phyloP scores from a whole-genome alignment of 2,329 filamentous ascomycete genomes.

The Juglanconis oblonga region DNA sequence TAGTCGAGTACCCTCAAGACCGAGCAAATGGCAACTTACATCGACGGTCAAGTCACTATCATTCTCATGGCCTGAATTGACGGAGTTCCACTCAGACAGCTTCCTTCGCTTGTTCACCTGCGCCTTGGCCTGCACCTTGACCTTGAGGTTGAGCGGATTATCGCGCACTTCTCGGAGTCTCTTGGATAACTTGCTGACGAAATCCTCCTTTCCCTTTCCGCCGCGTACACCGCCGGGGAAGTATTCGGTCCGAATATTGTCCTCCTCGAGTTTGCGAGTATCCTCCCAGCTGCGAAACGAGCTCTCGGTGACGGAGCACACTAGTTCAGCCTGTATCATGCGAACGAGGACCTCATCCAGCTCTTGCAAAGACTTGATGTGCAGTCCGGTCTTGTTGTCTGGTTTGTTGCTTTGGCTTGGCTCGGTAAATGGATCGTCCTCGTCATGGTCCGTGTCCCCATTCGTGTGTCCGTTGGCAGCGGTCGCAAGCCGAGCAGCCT shows the following conservation, averaged over 20 bases:
- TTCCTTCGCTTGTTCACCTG: slow-evolving; percentile 17
- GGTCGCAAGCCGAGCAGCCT: slow-evolving; percentile 19
- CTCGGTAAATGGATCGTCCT: slow-evolving; percentile 7
- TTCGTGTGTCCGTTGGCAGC: slow-evolving; percentile 14
- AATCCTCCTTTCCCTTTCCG: slow-evolving; percentile 63
- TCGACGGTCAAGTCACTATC: slow-evolving; percentile 42
- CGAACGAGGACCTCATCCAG: slow-evolving; percentile 50
- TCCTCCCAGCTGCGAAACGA: slow-evolving; percentile 63
- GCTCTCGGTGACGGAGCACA: slow-evolving; percentile 59
- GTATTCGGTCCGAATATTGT: slow-evolving; percentile 54
- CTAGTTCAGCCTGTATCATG: slow-evolving; percentile 62
- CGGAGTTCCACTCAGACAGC: slow-evolving; percentile 22
- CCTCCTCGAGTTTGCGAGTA: slow-evolving; percentile 58
- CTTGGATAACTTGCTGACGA: slow-evolving; percentile 53
- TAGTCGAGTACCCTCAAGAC: neutral
- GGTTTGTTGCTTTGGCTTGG: slow-evolving; percentile 31
- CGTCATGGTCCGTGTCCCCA: slow-evolving; percentile 29
- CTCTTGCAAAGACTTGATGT: slow-evolving; percentile 43
- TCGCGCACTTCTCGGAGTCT: slow-evolving; percentile 52
- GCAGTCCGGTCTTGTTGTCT: slow-evolving; percentile 26
- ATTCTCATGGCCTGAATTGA: slow-evolving; percentile 36
- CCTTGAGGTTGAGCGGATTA: slow-evolving; percentile 49
- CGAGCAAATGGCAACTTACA: slow-evolving; percentile 34
- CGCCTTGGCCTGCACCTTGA: slow-evolving; percentile 40
- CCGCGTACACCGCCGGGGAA: slow-evolving; percentile 55